Conservation (phyloP, 164 flowering plant species). For the Magnolia sinica region DNA sequence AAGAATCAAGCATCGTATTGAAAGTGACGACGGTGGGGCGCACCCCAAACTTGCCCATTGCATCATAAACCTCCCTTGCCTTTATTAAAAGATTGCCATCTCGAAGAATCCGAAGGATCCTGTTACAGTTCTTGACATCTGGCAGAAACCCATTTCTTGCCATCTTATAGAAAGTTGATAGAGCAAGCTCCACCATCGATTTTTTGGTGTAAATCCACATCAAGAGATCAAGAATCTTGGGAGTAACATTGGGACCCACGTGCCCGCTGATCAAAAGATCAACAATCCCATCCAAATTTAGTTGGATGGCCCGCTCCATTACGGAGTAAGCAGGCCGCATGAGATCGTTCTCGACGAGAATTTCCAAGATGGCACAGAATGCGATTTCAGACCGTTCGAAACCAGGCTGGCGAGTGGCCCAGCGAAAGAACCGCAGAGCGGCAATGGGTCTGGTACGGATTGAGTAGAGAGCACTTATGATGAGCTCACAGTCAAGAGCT, state of each 20-base stretch:
- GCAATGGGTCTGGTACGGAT: conserved; percentile 33
- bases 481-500: too few species aligned
- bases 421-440: conserved; percentile 49
- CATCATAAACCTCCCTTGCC: conserved; percentile 44
- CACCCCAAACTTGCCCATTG: conserved; percentile 49
- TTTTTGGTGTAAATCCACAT: conserved; percentile 44
- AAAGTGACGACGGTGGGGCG: conserved; percentile 52
- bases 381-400: conserved; percentile 31
- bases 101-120: conserved; percentile 51
- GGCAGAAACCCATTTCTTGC: conserved; percentile 45
- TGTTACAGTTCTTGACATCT: conserved; percentile 66
- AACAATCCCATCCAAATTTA: conserved; percentile 36
- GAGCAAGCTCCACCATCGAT: conserved; percentile 42
- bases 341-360: conserved; percentile 33
- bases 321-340: conserved; percentile 41
- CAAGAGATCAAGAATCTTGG: conserved; percentile 45
- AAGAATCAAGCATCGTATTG: conserved; percentile 57
- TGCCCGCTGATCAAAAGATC: conserved; percentile 43
- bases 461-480: conserved; percentile 29
- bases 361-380: conserved; percentile 41
- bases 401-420: conserved; percentile 50
- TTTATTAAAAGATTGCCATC: conserved; percentile 28
- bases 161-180: conserved; percentile 55
- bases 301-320: conserved; percentile 30
- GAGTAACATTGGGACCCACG: conserved; percentile 18